phyloP scores from a whole-genome alignment of 306 rosid species.

The Citrullus amarus region DNA sequence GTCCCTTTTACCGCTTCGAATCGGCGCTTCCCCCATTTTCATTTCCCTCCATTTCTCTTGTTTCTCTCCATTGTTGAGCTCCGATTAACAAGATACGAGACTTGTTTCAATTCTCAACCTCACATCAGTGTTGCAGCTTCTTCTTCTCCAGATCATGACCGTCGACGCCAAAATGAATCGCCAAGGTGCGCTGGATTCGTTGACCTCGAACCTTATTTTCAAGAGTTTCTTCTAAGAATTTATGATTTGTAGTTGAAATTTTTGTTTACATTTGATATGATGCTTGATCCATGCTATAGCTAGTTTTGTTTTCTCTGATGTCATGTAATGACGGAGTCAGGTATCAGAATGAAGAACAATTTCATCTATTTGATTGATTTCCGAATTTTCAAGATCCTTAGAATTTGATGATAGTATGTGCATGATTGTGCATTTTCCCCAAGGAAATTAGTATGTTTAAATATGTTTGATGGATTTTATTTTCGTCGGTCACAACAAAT shows the following conservation, averaged over 20 bases:
- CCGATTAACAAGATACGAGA: background rate
- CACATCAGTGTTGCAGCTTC: background rate
- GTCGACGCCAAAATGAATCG: background rate
- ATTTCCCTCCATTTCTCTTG: background rate
- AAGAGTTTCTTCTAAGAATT: background rate
- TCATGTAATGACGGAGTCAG: background rate
- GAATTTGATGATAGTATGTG: background rate
- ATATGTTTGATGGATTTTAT: background rate
- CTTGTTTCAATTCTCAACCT: background rate
- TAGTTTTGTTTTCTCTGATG: background rate
- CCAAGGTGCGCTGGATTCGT: background rate
- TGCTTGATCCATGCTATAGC: background rate
- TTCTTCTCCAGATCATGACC: background rate
- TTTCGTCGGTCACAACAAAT: background rate
- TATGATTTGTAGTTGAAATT: background rate
- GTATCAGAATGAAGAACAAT: background rate
- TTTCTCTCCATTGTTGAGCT: background rate
- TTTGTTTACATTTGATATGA: background rate
- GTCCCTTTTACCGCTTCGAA: background rate
- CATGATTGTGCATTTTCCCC: background rate
- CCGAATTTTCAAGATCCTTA: background rate
- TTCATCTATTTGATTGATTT: background rate
- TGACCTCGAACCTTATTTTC: background rate
- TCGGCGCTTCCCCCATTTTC: background rate
- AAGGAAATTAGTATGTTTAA: background rate